Evolutionary conservation across 176 grass and related monocot species (phyloP), one percentile per base, ranked within the genome.

Genomic region (Phoenix roebelenii): DNA sequence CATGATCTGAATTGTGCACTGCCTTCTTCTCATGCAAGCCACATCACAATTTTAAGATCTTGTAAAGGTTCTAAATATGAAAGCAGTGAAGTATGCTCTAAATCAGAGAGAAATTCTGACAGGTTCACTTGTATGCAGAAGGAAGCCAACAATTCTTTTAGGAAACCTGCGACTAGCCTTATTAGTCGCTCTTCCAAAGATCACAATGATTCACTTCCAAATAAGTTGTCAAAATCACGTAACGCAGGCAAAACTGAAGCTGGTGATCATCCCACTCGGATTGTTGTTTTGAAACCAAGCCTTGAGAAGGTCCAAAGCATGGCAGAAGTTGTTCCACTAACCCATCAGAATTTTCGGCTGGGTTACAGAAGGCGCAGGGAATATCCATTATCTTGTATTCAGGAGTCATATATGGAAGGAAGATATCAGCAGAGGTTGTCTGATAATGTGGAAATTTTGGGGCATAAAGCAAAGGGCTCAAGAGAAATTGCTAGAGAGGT

Each of bases 11-110:
- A 57, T 28, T 75, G 26, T 81, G 59, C n/a, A 17, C 68, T 68
- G 29, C 51, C 67, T 15, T 88, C 92, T 74, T 78, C 54, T 60
- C 48, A 69, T 53, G 71, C 64, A 63, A 85, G 86, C 50, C 86
- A 84, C 28, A 98, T 98, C 52, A 98, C 88, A 39, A 73, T 98
- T 66, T 66, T 98, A 60, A 98, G 88, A 70, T 82, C 93, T 60
- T 89, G 81, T 63, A 75, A 65, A 73, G 71, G 57, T 79, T 71
- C 51, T 54, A 81, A 79, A 24, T 53, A 48, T 70, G 57, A 53
- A 63, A 74, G 58, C 2, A 7, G 51, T 56, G 39, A 69, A 20
- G 60, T 58, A 49, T 52, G 29, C 16, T 57, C 25, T 72, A 61
- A 75, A 68, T 55, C 64, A 54, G 77, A 65, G 63, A 60, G 55